Evolutionary conservation across 352 stramenopile genomes (phyloP), one percentile per base, ranked within the genome.

Genomic region (Phytophthora capsici): DNA sequence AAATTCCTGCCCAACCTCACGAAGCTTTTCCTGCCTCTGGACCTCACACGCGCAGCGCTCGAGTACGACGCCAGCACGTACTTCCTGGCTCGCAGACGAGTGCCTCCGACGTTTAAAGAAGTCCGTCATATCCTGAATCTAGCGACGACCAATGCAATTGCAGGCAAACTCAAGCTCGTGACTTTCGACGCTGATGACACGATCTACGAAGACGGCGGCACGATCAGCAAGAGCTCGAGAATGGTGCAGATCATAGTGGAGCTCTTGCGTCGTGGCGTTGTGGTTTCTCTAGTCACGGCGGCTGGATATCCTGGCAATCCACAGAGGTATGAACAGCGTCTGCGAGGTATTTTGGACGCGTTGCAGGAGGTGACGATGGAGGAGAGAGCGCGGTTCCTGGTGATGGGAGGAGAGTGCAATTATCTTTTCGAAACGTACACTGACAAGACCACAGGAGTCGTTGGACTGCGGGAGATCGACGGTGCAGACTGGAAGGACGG

Each of bases 351-450:
- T 26, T 67, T 94, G 17, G 84, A 93, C n/a, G 81, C 77, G 6
- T 68, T 94, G 0, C 70, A 74, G 22, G 44, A 56, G 4, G 67
- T 90, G n/a, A 78, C 69, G 0, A 71, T 74, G 6, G 80, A 88
- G 26, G 75, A 91, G 57, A 82, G 84, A 34, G 80, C 84, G 36
- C 78, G 84, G 6, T 94, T 94, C 61, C 55, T 94, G 2, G 90
- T 99, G 53, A 98, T 99, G 90, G 96, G 96, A 46, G 96, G 96
- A 22, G 96, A 99, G 75, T 98, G 94, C 77, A 99, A 99, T 68
- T 99, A 98, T 68, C 77, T 99, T 13, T 73, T 93, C 10, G 86
- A 92, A 56, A 89, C 82, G 23, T 75, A 88, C 63, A 87, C 73
- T 23, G 47, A 84, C 49, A 61, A 61, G 22, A 57, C 49, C 6